phyloP scores from a whole-genome alignment of 345 rosid genomes.

The Murraya paniculata region DNA sequence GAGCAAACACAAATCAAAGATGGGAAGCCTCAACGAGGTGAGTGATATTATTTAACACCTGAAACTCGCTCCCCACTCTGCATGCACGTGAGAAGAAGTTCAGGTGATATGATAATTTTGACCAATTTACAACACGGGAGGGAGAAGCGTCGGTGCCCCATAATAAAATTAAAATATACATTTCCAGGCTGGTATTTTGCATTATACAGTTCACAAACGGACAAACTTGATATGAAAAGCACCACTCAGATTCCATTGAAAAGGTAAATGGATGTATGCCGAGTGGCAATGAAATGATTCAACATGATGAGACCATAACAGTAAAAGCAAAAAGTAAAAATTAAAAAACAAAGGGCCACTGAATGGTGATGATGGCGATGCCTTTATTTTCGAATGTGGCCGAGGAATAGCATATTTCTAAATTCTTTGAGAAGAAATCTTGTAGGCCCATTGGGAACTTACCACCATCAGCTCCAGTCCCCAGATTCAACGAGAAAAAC shows the following conservation, averaged over 20 bases:
- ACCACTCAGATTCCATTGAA: not conserved
- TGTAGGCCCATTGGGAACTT: too few relatives aligned
- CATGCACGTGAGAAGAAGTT: too few relatives aligned
- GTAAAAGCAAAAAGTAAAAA: not conserved
- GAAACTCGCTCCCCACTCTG: too few relatives aligned
- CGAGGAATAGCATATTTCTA: not conserved
- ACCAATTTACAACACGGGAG: not conserved
- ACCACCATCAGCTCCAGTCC: too few relatives aligned
- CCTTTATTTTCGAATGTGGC: not conserved
- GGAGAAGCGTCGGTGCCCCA: not conserved
- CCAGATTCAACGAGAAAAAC: too few relatives aligned
- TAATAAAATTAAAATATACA: too few relatives aligned
- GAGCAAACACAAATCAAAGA: not conserved
- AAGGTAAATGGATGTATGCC: not conserved
- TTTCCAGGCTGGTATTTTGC: not conserved
- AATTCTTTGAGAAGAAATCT: too few relatives aligned
- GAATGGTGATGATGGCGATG: not conserved
- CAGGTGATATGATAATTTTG: too few relatives aligned
- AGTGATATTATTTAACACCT: too few relatives aligned
- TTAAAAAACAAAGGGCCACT: not conserved
- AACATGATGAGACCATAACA: not conserved
- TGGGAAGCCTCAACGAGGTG: too few relatives aligned
- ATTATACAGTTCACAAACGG: not conserved
- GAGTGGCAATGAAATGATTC: not conserved
- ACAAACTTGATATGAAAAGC: too few relatives aligned